Conservation (phyloP, 345 rosid species). For the Theobroma cacao region DNA sequence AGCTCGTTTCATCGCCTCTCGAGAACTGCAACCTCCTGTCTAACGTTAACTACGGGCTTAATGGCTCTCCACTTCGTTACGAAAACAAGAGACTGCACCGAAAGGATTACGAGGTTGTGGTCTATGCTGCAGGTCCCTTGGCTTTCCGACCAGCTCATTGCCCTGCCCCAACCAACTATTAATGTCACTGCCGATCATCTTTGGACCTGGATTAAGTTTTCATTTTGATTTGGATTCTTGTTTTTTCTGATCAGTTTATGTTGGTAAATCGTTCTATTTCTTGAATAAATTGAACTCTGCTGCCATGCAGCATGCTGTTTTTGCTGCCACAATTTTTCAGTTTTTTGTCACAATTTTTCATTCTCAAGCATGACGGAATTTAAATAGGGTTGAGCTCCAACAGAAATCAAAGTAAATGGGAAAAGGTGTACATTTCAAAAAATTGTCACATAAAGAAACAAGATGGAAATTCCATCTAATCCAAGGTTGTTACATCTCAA, state of each 20-base stretch:
- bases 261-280: not conserved
- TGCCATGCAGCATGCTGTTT: not conserved
- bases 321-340: not conserved
- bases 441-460: not conserved
- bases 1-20: constrained; percentile 69
- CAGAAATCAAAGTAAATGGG: not conserved
- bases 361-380: not conserved
- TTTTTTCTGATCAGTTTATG: not conserved
- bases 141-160: constrained; percentile 80
- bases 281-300: constrained; percentile 11
- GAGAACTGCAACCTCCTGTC: constrained; percentile 64
- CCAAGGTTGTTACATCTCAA: not conserved
- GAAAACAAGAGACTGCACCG: constrained; percentile 52
- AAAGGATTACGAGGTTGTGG: constrained; percentile 42
- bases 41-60: constrained; percentile 64
- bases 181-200: not conserved
- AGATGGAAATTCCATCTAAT: not conserved
- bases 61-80: constrained; percentile 59
- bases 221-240: not conserved
- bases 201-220: not conserved
- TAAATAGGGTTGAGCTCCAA: not conserved
- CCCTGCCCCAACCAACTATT: constrained; percentile 36
- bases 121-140: constrained; percentile 81
- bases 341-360: not conserved
- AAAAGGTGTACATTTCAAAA: not conserved